phyloP scores from a whole-genome alignment of 2,329 filamentous ascomycete genomes.

The Diplocarpon mali region DNA sequence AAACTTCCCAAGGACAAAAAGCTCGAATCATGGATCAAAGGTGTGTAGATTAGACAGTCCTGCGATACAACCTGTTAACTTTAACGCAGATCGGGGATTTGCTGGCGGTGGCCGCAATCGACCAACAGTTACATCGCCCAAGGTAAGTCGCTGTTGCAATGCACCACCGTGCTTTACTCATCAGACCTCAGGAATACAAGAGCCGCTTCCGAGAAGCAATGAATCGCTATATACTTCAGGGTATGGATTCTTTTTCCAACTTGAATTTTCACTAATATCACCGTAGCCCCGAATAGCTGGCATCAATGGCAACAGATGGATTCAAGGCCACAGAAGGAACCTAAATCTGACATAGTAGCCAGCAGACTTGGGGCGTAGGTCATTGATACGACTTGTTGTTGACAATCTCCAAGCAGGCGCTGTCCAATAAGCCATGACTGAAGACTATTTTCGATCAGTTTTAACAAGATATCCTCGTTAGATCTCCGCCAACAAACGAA shows the following conservation, averaged over 20 bases:
- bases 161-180: neutral
- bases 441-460: no score
- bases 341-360: neutral
- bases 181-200: constrained; percentile 58
- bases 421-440: neutral
- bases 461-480: constrained; percentile 1
- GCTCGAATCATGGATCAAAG: constrained; percentile 97
- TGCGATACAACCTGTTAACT: no score
- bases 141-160: constrained; percentile 40
- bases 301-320: constrained; percentile 6
- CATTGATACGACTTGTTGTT: neutral
- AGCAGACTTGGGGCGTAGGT: neutral
- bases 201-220: constrained; percentile 92
- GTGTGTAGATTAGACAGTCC: neutral
- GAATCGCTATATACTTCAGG: constrained; percentile 59
- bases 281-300: constrained; percentile 7
- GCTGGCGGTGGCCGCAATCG: constrained; percentile 65
- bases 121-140: constrained; percentile 92
- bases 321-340: constrained; percentile 13
- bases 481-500: no score
- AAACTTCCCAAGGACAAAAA: constrained; percentile 61
- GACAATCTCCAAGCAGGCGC: neutral
- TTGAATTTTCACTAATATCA: neutral
- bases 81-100: constrained; percentile 59
- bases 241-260: constrained; percentile 5